phyloP scores from a whole-genome alignment of 2,329 filamentous ascomycete species.

The Exophiala sp. region DNA sequence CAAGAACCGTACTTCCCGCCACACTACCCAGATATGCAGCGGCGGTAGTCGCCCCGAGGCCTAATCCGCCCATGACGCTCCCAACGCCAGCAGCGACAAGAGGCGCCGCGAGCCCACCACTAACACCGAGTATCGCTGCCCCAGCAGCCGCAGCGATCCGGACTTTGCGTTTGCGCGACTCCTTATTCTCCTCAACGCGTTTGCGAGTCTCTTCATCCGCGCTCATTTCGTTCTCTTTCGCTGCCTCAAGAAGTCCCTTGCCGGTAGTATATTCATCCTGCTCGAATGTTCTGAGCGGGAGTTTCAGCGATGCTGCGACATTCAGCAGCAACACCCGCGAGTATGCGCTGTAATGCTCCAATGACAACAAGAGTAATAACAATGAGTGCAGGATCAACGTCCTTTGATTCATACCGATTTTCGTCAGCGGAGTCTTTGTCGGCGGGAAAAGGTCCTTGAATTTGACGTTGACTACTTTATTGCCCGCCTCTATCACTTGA shows the following conservation, averaged over 20 bases:
- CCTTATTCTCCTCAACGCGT: constrained; percentile 63
- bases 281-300: constrained; percentile 62
- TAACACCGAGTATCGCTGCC: constrained; percentile 79
- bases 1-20: constrained; percentile 72
- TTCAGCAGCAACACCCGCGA: constrained; percentile 69
- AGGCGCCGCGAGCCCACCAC: constrained; percentile 72
- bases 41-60: constrained; percentile 68
- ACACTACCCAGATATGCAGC: constrained; percentile 76
- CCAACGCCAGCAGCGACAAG: constrained; percentile 77
- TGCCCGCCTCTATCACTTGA: constrained; percentile 17
- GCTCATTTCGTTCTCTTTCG: constrained; percentile 69
- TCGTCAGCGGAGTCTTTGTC: constrained; percentile 58
- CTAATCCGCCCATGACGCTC: constrained; percentile 70
- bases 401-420: constrained; percentile 59
- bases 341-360: constrained; percentile 73
- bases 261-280: constrained; percentile 74
- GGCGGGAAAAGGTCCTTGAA: constrained; percentile 56
- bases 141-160: constrained; percentile 84
- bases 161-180: constrained; percentile 71
- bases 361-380: constrained; percentile 68
- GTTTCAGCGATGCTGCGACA: constrained; percentile 66
- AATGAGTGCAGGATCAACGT: constrained; percentile 68
- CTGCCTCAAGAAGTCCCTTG: constrained; percentile 61
- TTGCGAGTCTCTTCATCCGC: constrained; percentile 74
- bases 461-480: constrained; percentile 20